phyloP scores from a whole-genome alignment of 345 rosid genomes.

The Eucalyptus cloeziana region DNA sequence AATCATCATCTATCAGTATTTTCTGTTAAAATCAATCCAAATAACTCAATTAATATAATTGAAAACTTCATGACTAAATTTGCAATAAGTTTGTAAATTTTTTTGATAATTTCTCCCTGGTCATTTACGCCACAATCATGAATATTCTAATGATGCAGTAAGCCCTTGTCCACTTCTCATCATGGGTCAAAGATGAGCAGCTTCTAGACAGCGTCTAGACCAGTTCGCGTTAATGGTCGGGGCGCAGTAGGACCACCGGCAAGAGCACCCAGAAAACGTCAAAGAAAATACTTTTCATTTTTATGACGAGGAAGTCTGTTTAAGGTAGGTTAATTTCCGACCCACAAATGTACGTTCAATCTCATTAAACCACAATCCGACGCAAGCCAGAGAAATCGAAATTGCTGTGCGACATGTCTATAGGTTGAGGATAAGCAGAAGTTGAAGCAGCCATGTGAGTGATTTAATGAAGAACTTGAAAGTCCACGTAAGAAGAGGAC shows the following conservation, averaged over 20 bases:
- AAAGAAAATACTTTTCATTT: background rate
- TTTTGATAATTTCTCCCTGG: no score
- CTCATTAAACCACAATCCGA: background rate
- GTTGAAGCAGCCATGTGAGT: background rate
- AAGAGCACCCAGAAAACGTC: background rate
- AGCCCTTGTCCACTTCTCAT: background rate
- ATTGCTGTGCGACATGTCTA: background rate
- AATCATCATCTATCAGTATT: no score
- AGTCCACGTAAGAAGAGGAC: background rate
- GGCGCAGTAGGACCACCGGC: background rate
- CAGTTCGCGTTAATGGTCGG: background rate
- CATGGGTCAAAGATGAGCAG: background rate
- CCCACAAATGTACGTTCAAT: background rate
- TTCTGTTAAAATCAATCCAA: no score
- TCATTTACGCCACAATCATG: background rate
- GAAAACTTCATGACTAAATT: rapidly evolving
- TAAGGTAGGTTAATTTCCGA: background rate
- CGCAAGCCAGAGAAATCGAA: background rate
- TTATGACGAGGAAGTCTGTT: background rate
- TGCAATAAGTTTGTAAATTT: rapidly evolving
- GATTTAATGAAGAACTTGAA: background rate
- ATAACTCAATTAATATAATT: no score
- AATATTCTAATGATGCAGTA: background rate
- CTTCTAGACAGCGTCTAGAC: background rate
- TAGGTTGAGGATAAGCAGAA: background rate